Evolutionary conservation across 2,329 filamentous ascomycete species (phyloP), one percentile per base, ranked within the genome.

Genomic region (Fusarium bulbicola): DNA sequence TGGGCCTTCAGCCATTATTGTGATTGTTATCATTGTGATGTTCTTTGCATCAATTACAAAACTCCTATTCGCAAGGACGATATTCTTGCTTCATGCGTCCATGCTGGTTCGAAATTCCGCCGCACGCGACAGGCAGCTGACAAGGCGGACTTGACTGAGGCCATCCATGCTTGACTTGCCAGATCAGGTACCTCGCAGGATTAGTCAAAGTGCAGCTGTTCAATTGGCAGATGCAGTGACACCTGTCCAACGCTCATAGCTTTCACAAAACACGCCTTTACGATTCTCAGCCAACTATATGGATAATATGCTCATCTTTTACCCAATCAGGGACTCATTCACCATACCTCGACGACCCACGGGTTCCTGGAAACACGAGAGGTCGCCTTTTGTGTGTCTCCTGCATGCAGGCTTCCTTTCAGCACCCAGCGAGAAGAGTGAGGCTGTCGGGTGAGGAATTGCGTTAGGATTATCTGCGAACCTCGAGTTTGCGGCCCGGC

Each of bases 191-290:
- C 54, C 68, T 67, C 57, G 69, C 74, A 76, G 62, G 34, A 62
- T 45, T 63, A 65, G 54, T 43, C 46, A 59, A 59, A 57, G 52
- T 45, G 40, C 40, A 60, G 30, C 30, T 45, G n/a, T 63, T 74
- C 64, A 59, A 76, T 76, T 74, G 74, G 74, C 54, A 63, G 63
- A 62, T 72, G 56, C 61, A 70, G 62, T 63, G 71, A 74, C 72
- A 74, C 72, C 63, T 74, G 72, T 74, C 52, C 66, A 59, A 66
- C 60, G 49, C 67, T 74, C 49, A 65, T 53, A 59, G 58, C 57
- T 72, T 64, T 68, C 73, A 58, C 60, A 70, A 54, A 61, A 59
- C 30, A 52, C 40, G 50, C 32, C 42, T 47, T 66, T 54, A 43
- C 30, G 30, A 50, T 49, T 39, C 45, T 69, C 49, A 45, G 57